Percentiles rank a stretch among this genome's conserved stretches.
Conservation (phyloP, 106 monocot species). For the Dendrobium nobile region DNA sequence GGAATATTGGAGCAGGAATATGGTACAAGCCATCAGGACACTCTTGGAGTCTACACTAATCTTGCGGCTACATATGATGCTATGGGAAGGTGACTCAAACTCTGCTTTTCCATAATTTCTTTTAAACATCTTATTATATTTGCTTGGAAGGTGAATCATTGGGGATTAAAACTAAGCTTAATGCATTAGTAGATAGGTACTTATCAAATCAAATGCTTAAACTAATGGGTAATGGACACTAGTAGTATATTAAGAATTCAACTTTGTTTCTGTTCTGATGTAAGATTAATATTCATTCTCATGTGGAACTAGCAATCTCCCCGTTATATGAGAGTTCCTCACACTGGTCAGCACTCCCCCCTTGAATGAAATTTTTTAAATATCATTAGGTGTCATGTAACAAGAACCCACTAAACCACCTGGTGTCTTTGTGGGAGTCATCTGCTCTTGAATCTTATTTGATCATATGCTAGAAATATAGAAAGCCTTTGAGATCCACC, state of each 20-base stretch:
- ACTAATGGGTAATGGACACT: not conserved
- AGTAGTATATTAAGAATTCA: not conserved
- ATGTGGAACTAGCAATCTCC: not conserved
- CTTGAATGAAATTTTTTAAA: not conserved
- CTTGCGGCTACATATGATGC: constrained; percentile 68
- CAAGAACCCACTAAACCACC: not conserved
- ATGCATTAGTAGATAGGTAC: not conserved
- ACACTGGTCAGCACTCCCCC: not conserved
- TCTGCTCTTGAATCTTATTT: not conserved
- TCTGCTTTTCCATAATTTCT: not conserved
- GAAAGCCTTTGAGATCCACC: not conserved
- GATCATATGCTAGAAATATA: not conserved
- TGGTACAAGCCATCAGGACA: constrained; percentile 41
- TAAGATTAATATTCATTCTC: not conserved
- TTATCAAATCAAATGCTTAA: not conserved
- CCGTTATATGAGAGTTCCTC: not conserved
- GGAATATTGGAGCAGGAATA: constrained; percentile 45
- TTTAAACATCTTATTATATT: not conserved
- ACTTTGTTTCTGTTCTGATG: not conserved
- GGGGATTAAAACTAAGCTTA: not conserved
- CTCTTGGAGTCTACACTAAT: constrained; percentile 55
- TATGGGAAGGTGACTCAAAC: constrained; percentile 49
- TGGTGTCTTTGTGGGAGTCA: not conserved
- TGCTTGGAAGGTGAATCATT: not conserved
- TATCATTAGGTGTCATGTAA: not conserved